Evolutionary conservation across 805 yeast species (phyloP).

Genomic region (Candida sanyiensis): DNA sequence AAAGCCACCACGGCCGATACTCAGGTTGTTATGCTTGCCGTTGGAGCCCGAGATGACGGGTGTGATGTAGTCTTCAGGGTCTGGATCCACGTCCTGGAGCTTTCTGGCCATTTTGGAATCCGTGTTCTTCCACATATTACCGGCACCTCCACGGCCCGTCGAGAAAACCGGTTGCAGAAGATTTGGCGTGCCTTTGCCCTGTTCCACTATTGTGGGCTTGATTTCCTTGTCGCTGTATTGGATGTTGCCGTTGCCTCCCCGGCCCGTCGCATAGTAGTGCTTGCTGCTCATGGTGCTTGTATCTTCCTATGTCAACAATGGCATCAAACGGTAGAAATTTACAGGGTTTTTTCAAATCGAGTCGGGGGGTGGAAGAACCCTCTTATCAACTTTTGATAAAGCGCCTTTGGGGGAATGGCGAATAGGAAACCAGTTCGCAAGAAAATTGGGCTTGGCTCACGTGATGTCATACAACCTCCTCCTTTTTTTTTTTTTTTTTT

Average conservation of each 20-base stretch:
- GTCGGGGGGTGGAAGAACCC: too few relatives aligned
- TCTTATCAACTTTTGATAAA: neutral
- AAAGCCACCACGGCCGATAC: constrained; percentile 60
- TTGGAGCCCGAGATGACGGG: constrained; percentile 35
- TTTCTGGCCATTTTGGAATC: constrained; percentile 54
- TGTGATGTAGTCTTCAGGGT: constrained; percentile 33
- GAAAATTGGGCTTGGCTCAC: neutral
- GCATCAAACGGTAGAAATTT: neutral
- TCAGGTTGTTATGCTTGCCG: constrained; percentile 24
- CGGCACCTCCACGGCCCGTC: constrained; percentile 78
- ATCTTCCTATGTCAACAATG: neutral
- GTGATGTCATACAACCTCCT: too few relatives aligned
- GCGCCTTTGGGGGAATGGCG: neutral
- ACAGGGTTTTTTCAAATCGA: neutral
- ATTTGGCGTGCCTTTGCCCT: constrained; percentile 58
- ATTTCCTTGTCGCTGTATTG: constrained; percentile 38
- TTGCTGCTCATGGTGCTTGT: constrained; percentile 13
- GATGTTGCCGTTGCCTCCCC: constrained; percentile 78
- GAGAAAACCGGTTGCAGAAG: constrained; percentile 50
- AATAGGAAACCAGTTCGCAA: constrained; percentile 1
- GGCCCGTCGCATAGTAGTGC: constrained; percentile 58
- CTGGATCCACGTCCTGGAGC: constrained; percentile 60
- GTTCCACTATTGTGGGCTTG: constrained; percentile 50
- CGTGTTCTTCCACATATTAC: constrained; percentile 62
- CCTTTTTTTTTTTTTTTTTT: too few relatives aligned